These are phyloP conservation scores for Akanthomyces lecanii DNA, from an alignment of 2,329 filamentous ascomycete species.

Conservation along the genomic window DNA sequence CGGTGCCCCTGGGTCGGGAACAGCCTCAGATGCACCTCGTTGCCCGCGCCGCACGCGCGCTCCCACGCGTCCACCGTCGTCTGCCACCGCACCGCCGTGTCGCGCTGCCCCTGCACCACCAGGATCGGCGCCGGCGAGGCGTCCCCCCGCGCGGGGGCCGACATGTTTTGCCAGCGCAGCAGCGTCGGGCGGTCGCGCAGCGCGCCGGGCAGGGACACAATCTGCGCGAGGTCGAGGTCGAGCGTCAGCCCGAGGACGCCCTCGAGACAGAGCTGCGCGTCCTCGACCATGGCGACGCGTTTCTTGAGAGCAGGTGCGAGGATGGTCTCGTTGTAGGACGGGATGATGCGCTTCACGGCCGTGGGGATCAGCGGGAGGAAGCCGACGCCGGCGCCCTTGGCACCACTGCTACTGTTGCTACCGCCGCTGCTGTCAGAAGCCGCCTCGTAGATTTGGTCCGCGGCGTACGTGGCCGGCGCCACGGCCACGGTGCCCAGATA, in stretches of 20 bases:
- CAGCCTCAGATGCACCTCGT: constrained; percentile 16
- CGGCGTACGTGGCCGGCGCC: background rate
- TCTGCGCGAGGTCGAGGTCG: background rate
- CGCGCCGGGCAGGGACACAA: background rate
- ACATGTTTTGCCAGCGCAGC: constrained; percentile 16
- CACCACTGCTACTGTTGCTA: background rate
- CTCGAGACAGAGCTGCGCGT: background rate
- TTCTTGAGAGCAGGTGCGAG: background rate
- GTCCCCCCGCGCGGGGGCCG: constrained; percentile 14
- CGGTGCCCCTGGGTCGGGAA: constrained; percentile 8
- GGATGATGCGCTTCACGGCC: constrained; percentile 1
- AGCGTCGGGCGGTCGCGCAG: background rate
- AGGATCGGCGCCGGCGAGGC: constrained; percentile 16
- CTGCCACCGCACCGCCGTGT: constrained; percentile 10
- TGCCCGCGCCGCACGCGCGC: constrained; percentile 13
- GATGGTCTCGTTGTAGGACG: constrained; percentile 4
- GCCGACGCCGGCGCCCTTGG: background rate
- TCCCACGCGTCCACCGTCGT: constrained; percentile 13
- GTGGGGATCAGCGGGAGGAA: background rate
- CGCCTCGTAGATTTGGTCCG: background rate
- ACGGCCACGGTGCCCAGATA: background rate
- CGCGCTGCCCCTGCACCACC: constrained; percentile 16
- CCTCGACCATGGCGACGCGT: background rate
- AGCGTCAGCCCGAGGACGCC: background rate
- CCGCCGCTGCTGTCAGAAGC: background rate